phyloP scores from a whole-genome alignment of 2,329 filamentous ascomycete genomes.

The Phaeoacremonium minimum region DNA sequence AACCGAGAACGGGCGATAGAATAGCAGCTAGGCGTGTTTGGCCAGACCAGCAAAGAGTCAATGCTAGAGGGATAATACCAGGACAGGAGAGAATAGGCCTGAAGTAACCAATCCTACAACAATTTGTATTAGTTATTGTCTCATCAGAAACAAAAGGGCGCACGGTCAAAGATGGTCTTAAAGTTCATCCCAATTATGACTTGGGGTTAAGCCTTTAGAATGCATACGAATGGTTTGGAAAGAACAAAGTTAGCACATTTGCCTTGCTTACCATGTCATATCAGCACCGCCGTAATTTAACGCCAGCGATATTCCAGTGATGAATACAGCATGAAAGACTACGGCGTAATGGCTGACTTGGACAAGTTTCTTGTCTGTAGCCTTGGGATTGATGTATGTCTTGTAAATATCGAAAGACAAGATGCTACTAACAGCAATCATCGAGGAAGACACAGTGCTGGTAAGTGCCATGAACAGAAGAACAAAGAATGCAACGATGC shows the following conservation, averaged over 20 bases:
- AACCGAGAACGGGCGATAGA: slow-evolving; percentile 31
- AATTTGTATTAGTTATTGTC: no score
- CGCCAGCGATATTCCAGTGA: slow-evolving; percentile 39
- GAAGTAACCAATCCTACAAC: slow-evolving; percentile 22
- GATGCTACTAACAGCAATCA: slow-evolving; percentile 47
- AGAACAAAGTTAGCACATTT: no score
- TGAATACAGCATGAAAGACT: slow-evolving; percentile 40
- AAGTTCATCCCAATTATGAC: no score
- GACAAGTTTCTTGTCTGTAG: slow-evolving; percentile 34
- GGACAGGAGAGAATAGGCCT: slow-evolving; percentile 18
- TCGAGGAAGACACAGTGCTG: slow-evolving; percentile 41
- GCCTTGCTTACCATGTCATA: slow-evolving; percentile 45
- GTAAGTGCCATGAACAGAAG: slow-evolving; percentile 48
- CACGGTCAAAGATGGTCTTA: no score
- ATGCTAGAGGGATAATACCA: slow-evolving; percentile 36
- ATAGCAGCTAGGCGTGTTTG: slow-evolving; percentile 36
- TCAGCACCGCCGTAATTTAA: slow-evolving; percentile 43
- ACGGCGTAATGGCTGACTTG: slow-evolving; percentile 41
- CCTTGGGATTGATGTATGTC: slow-evolving; percentile 42
- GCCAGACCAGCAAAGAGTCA: slow-evolving; percentile 37
- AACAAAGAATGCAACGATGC: slow-evolving; percentile 37
- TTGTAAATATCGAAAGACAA: slow-evolving; percentile 45
- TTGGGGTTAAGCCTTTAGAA: no score
- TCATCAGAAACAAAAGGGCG: no score
- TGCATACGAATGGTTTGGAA: no score